Percentiles rank a stretch among this genome's conserved stretches.
These are phyloP conservation scores for Trichocomaceae sp. DNA, from an alignment of 2,329 filamentous ascomycete genomes.

Conservation along the genomic window DNA sequence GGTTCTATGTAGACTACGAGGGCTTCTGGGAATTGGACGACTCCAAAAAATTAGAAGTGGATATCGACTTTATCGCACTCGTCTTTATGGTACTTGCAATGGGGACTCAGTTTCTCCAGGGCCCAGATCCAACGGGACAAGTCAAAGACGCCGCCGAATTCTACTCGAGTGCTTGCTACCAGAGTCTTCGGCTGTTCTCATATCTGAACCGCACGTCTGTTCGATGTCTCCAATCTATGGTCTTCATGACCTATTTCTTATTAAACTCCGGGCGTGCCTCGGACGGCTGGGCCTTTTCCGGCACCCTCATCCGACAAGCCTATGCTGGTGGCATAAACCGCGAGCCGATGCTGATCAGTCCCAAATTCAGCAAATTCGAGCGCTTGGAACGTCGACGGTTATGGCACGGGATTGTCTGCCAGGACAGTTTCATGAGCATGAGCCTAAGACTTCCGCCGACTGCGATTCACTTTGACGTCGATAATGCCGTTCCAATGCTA, in stretches of 20 bases:
- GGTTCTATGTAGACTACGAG: constrained; percentile 12
- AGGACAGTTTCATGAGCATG: constrained; percentile 16
- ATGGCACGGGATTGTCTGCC: constrained; percentile 12
- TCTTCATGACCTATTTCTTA: constrained; percentile 13
- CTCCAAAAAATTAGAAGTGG: constrained; percentile 2
- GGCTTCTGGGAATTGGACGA: constrained; percentile 12
- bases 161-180: constrained; percentile 14
- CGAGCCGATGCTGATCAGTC: constrained; percentile 11
- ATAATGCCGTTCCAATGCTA: constrained; percentile 6
- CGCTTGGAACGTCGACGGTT: constrained; percentile 9
- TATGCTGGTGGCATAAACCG: constrained; percentile 12
- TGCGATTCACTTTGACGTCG: constrained; percentile 10
- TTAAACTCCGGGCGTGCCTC: constrained; percentile 13
- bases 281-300: constrained; percentile 14
- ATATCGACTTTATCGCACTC: constrained; percentile 12
- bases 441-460: constrained; percentile 10
- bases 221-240: constrained; percentile 13
- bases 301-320: constrained; percentile 12
- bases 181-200: constrained; percentile 13
- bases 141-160: constrained; percentile 9
- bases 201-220: constrained; percentile 13
- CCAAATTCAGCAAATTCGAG: constrained; percentile 8
- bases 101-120: constrained; percentile 13
- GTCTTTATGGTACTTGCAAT: constrained; percentile 14
- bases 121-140: background rate